A percentile compares a stretch with the other conserved stretches of the same genome.
These are phyloP conservation scores for Arabidopsis hybrid DNA, from an alignment of 441 rosid genomes.

Conservation along the genomic window DNA sequence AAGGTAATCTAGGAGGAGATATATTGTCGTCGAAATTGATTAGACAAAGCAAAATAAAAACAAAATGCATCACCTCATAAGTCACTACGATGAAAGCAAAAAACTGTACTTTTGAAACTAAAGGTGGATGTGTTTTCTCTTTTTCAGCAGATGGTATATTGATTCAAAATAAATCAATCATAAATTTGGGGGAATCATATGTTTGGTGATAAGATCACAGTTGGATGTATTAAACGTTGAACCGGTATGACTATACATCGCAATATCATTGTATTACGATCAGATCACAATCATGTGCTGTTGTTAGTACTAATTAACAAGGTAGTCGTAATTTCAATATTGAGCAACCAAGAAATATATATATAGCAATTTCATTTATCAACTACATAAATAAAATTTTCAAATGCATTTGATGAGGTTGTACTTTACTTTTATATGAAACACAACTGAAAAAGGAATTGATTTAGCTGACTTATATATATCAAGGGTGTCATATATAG, in stretches of 20 bases:
- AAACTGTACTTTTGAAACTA: conserved; percentile 36
- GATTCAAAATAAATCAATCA: background rate
- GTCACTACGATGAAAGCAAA: conserved; percentile 42
- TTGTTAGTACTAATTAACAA: background rate
- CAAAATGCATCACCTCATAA: conserved; percentile 44
- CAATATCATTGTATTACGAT: background rate
- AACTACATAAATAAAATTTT: background rate
- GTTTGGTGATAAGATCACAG: conserved; percentile 28
- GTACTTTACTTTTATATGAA: background rate
- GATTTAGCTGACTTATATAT: too few relatives aligned
- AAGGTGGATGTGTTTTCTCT: conserved; percentile 2
- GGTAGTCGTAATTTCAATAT: background rate
- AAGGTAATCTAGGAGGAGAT: conserved; percentile 48
- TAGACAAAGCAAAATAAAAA: conserved; percentile 41
- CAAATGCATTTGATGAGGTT: background rate
- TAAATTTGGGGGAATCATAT: conserved; percentile 17
- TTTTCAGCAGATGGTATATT: background rate
- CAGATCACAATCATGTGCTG: background rate
- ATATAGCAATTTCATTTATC: background rate
- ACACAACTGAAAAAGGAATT: too few relatives aligned
- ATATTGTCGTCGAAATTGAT: conserved; percentile 42
- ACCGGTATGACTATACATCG: background rate
- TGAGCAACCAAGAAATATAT: background rate
- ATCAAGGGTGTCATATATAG: conserved; percentile 2
- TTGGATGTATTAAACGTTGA: conserved; percentile 1